phyloP scores from a whole-genome alignment of 768 basidiomycete genomes.

The Xerocomus spinulosus region DNA sequence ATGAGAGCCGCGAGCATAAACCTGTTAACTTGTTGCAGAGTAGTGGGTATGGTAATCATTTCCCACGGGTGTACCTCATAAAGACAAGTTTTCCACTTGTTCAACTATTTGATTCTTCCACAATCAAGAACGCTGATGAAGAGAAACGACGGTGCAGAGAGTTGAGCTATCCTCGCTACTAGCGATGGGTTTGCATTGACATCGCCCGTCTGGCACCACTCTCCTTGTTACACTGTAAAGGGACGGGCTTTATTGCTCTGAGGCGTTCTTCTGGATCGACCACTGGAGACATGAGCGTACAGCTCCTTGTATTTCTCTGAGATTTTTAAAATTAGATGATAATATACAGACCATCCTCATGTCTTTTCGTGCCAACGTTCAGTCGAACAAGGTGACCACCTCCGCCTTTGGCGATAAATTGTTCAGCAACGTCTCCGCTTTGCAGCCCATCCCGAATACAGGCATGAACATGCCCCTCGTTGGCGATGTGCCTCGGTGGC shows the following conservation, averaged over 20 bases:
- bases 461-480: conserved; percentile 52
- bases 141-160: conserved; percentile 54
- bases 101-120: conserved; percentile 37
- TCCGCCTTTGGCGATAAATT: conserved; percentile 49
- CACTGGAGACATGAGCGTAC: conserved; percentile 1
- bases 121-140: conserved; percentile 48
- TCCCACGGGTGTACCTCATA: conserved; percentile 18
- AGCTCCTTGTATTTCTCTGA: conserved; percentile 41
- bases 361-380: conserved; percentile 40
- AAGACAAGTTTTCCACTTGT: background rate
- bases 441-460: conserved; percentile 43
- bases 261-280: conserved; percentile 43
- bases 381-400: conserved; percentile 26
- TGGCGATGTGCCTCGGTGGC: conserved; percentile 50
- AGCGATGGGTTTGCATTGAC: conserved; percentile 47
- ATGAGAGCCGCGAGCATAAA: too few species aligned
- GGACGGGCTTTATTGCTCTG: conserved; percentile 54
- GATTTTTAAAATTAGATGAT: too few species aligned
- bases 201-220: conserved; percentile 62
- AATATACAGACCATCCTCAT: conserved; percentile 46
- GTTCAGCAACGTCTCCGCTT: conserved; percentile 46
- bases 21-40: too few species aligned
- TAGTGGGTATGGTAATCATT: conserved; percentile 8
- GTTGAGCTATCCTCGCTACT: conserved; percentile 44
- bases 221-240: conserved; percentile 54